Percentiles rank a stretch among this genome's conserved stretches.
These are phyloP conservation scores for Scheffersomyces illinoinensis DNA, from an alignment of 1,139 yeast species.

Conservation along the genomic window DNA sequence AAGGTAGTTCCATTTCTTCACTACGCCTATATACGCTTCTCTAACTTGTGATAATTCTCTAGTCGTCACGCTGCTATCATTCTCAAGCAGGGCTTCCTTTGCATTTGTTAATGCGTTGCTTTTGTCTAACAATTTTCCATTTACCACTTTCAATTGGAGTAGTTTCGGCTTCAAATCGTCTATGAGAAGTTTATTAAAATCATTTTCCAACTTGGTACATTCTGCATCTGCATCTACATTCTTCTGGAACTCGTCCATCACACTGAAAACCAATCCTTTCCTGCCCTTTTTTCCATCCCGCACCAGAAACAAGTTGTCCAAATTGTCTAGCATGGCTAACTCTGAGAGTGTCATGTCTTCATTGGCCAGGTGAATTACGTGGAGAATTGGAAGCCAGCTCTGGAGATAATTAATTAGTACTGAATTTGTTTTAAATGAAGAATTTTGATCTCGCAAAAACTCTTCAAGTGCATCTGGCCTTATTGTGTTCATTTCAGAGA, in stretches of 20 bases:
- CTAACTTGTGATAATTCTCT: slow-evolving; percentile 3
- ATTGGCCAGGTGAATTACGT: slow-evolving; percentile 33
- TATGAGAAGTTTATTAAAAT: slow-evolving; percentile 9
- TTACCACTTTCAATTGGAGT: slow-evolving; percentile 10
- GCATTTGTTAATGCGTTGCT: slow-evolving; percentile 2
- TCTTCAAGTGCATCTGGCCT: slow-evolving; percentile 20
- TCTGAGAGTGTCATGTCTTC: slow-evolving; percentile 32
- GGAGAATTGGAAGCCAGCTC: slow-evolving; percentile 29
- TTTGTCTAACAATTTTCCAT: slow-evolving; percentile 2
- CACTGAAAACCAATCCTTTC: slow-evolving; percentile 10
- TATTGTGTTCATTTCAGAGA: slow-evolving; percentile 12
- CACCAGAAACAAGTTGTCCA: slow-evolving; percentile 21
- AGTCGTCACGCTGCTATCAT: slow-evolving; percentile 12
- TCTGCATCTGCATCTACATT: slow-evolving; percentile 8
- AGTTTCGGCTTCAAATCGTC: slow-evolving; percentile 9
- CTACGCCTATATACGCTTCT: slow-evolving; percentile 14
- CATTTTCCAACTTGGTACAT: slow-evolving; percentile 12
- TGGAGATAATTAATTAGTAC: slow-evolving; percentile 28
- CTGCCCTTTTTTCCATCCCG: slow-evolving; percentile 1
- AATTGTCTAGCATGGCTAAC: slow-evolving; percentile 23
- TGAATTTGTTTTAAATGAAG: slow-evolving; percentile 24
- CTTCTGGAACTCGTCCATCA: slow-evolving; percentile 16
- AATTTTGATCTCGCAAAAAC: slow-evolving; percentile 21
- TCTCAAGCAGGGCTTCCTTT: slow-evolving; percentile 8
- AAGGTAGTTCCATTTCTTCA: slow-evolving; percentile 25